Evolutionary conservation across 805 yeast genomes (phyloP).

Genomic region (Saccharomycopsis synnaedendra): DNA sequence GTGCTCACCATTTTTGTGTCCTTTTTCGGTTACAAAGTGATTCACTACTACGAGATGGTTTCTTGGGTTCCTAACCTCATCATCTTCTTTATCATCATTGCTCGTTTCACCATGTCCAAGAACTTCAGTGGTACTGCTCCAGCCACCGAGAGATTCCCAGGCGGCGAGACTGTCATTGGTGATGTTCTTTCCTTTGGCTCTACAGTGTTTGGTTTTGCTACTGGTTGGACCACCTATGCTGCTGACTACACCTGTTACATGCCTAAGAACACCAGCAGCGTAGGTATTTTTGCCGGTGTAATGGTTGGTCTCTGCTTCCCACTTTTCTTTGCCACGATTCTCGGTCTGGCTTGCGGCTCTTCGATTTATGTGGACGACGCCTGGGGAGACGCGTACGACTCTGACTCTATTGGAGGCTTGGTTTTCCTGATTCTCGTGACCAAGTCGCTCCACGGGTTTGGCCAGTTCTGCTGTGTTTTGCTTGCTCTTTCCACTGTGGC

Average conservation of each 20-base stretch:
- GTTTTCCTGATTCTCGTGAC: conserved; percentile 67
- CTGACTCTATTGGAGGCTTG: conserved; percentile 67
- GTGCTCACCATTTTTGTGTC: conserved; percentile 60
- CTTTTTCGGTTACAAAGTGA: conserved; percentile 73
- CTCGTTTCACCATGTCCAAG: conserved; percentile 56
- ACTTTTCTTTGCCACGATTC: conserved; percentile 55
- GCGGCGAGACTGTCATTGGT: conserved; percentile 67
- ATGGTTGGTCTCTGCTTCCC: conserved; percentile 57
- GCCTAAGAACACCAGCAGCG: conserved; percentile 49
- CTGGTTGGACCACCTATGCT: conserved; percentile 92
- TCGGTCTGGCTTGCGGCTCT: conserved; percentile 82
- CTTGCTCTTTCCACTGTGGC: conserved; percentile 81
- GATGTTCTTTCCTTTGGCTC: conserved; percentile 72
- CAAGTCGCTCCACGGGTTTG: conserved; percentile 78
- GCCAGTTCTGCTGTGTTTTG: conserved; percentile 79
- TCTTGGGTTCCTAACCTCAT: conserved; percentile 78
- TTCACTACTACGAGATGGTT: conserved; percentile 75
- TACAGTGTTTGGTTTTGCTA: conserved; percentile 74
- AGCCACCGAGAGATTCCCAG: conserved; percentile 22
- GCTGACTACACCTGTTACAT: conserved; percentile 88
- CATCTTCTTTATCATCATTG: conserved; percentile 68
- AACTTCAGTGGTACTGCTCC: conserved; percentile 36
- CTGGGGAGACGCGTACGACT: conserved; percentile 40
- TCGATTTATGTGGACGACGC: conserved; percentile 38
- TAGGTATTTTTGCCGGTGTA: conserved; percentile 53